Evolutionary conservation across 2,329 filamentous ascomycete species (phyloP).

Genomic region (Fusarium sp.): DNA sequence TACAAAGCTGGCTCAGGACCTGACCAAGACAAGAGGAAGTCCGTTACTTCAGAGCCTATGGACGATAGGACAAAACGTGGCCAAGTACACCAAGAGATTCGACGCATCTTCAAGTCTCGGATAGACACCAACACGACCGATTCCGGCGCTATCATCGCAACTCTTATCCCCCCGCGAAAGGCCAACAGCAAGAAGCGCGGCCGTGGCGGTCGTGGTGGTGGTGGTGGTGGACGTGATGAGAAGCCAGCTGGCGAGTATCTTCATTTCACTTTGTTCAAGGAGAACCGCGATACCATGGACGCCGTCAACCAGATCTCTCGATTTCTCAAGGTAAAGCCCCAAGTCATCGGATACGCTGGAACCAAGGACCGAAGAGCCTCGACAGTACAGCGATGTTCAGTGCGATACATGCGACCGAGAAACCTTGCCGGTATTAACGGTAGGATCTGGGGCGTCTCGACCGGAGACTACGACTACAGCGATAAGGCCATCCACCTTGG

Average conservation of each 20-base stretch:
- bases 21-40: constrained; percentile 50
- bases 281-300: constrained; percentile 98
- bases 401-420: constrained; percentile 65
- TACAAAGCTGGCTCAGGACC: constrained; percentile 57
- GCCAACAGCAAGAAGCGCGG: constrained; percentile 51
- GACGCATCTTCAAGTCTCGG: constrained; percentile 83
- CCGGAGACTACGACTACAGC: constrained; percentile 88
- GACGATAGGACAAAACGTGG: constrained; percentile 63
- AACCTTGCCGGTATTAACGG: constrained; percentile 76
- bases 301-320: constrained; percentile 83
- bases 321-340: constrained; percentile 80
- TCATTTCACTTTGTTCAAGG: constrained; percentile 94
- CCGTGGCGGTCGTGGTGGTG: constrained; percentile 45
- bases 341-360: constrained; percentile 82
- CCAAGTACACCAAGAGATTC: constrained; percentile 73
- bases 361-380: constrained; percentile 93
- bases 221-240: constrained; percentile 44
- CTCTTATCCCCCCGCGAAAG: constrained; percentile 68
- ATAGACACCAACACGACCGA: constrained; percentile 80
- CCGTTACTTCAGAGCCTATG: constrained; percentile 59
- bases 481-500: constrained; percentile 83
- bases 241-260: constrained; percentile 78
- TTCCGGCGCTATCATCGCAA: constrained; percentile 75
- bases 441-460: constrained; percentile 73
- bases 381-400: constrained; percentile 86